These are phyloP conservation scores for Sporisorium reilianum DNA, from an alignment of 1,284 basidiomycete genomes.

Conservation along the genomic window DNA sequence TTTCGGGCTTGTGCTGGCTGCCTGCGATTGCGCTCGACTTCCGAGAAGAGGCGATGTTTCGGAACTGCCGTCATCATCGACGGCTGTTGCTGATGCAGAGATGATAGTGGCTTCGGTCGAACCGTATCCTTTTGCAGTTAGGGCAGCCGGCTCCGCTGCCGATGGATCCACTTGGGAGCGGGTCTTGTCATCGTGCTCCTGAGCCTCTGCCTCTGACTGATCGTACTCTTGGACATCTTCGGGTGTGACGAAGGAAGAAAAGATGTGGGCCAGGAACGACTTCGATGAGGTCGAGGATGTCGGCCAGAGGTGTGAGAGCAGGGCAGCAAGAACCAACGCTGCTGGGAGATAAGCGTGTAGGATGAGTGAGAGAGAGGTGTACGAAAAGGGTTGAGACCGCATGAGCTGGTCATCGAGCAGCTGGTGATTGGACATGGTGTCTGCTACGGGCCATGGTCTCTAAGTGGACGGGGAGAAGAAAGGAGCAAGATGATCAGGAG, in stretches of 20 bases:
- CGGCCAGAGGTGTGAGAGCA: constrained; percentile 16
- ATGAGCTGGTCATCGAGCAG: constrained; percentile 15
- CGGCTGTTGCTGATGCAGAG: neutral
- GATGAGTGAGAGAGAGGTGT: constrained; percentile 15
- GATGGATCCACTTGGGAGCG: neutral
- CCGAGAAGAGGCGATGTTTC: constrained; percentile 30
- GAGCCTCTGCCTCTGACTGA: constrained; percentile 12
- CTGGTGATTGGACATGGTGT: constrained; percentile 5
- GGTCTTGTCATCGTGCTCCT: constrained; percentile 8
- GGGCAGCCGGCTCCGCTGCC: neutral
- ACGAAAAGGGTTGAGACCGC: neutral
- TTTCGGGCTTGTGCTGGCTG: neutral
- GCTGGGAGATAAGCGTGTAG: constrained; percentile 29
- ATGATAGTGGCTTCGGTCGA: neutral
- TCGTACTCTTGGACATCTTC: constrained; percentile 38
- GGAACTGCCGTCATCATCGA: neutral
- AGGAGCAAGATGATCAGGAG: neutral
- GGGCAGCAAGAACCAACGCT: constrained; percentile 10
- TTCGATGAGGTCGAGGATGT: neutral
- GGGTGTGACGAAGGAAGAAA: constrained; percentile 23
- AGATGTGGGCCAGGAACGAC: constrained; percentile 16
- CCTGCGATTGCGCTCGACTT: neutral
- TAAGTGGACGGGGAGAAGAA: neutral
- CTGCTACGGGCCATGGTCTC: neutral
- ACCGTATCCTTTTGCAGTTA: constrained; percentile 9